Conservation (phyloP, 2,329 filamentous ascomycete species). For the Dendrostoma leiphaemia region DNA sequence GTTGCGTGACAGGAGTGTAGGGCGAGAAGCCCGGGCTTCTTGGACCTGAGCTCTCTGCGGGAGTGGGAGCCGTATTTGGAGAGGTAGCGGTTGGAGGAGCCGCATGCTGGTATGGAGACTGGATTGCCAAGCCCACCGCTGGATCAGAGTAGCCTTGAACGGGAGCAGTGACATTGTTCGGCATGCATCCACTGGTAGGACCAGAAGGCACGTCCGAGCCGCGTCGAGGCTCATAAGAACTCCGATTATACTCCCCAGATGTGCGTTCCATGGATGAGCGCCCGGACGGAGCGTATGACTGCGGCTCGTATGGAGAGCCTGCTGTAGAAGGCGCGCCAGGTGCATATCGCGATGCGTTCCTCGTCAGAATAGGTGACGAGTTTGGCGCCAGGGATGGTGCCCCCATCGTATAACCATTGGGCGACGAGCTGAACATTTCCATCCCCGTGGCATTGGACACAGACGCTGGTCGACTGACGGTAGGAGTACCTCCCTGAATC, state of each 20-base stretch:
- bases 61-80: slow-evolving; percentile 1
- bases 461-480: slow-evolving; percentile 72
- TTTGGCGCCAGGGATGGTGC: slow-evolving; percentile 30
- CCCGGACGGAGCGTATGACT: slow-evolving; percentile 29
- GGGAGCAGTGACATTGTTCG: slow-evolving; percentile 28
- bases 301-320: slow-evolving; percentile 26
- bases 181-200: slow-evolving; percentile 32
- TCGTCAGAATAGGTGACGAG: slow-evolving; percentile 38
- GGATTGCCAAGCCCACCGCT: slow-evolving; percentile 22
- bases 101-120: slow-evolving; percentile 26
- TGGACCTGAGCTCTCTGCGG: neutral
- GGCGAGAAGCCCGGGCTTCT: slow-evolving; percentile 12
- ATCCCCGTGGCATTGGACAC: slow-evolving; percentile 60
- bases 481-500: slow-evolving; percentile 73
- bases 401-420: slow-evolving; percentile 29
- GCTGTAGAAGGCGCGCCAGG: slow-evolving; percentile 32
- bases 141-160: slow-evolving; percentile 30
- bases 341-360: slow-evolving; percentile 51
- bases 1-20: slow-evolving; percentile 14
- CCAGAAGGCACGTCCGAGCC: slow-evolving; percentile 37
- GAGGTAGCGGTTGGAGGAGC: slow-evolving; percentile 21
- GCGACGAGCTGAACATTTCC: slow-evolving; percentile 67
- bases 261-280: slow-evolving; percentile 44
- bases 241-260: slow-evolving; percentile 40
- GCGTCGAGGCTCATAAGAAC: slow-evolving; percentile 40